These are phyloP conservation scores for Neolentinus lepideus DNA, from an alignment of 1,284 basidiomycete genomes.

Conservation along the genomic window DNA sequence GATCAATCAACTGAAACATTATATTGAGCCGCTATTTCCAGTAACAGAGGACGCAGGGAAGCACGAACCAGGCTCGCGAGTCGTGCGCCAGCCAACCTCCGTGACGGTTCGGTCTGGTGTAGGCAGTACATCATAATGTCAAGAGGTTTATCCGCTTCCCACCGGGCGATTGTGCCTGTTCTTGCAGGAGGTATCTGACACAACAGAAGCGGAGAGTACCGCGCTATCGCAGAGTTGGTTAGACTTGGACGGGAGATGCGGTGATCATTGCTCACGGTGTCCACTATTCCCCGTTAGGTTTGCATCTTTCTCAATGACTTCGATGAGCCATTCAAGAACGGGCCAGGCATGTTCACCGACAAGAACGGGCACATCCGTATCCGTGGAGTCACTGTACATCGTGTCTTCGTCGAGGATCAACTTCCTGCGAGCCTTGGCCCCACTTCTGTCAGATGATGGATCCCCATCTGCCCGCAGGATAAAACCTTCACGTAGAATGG, in stretches of 20 bases:
- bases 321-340: constrained; percentile 56
- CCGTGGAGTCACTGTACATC: constrained; percentile 16
- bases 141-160: constrained; percentile 50
- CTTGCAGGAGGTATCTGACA: constrained; percentile 61
- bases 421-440: constrained; percentile 12
- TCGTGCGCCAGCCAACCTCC: constrained; percentile 37
- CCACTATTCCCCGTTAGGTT: constrained; percentile 20
- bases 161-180: constrained; percentile 37
- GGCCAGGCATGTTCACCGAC: constrained; percentile 60
- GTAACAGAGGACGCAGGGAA: constrained; percentile 6
- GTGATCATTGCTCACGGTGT: constrained; percentile 20
- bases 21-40: background rate
- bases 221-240: constrained; percentile 26
- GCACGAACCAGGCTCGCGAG: constrained; percentile 42
- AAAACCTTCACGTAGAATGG: constrained; percentile 47
- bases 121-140: constrained; percentile 49
- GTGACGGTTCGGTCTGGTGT: constrained; percentile 31
- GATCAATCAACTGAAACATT: constrained; percentile 42
- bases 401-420: constrained; percentile 16
- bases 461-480: constrained; percentile 28
- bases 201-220: constrained; percentile 50
- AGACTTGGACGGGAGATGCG: constrained; percentile 2
- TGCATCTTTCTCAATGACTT: constrained; percentile 60
- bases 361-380: constrained; percentile 18
- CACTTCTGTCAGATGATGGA: background rate